phyloP scores from a whole-genome alignment of 306 rosid species.

The Malus sylvestris region DNA sequence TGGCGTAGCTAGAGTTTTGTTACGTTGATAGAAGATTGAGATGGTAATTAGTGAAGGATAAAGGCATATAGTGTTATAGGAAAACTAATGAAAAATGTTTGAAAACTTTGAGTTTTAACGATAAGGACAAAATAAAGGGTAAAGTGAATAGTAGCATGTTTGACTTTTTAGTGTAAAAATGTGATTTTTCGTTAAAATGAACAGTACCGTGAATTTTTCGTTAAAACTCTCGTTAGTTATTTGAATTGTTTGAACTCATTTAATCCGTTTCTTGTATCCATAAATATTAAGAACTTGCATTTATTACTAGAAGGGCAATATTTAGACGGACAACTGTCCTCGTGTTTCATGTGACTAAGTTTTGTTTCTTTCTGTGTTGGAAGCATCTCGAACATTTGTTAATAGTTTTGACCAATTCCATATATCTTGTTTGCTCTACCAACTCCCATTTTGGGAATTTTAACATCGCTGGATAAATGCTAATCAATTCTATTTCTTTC shows the following conservation, averaged over 20 bases:
- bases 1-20: neutral
- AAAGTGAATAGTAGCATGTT: too few relatives aligned
- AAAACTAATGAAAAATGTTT: too few relatives aligned
- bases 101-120: too few relatives aligned
- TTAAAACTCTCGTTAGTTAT: too few relatives aligned
- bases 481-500: neutral
- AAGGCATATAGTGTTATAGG: too few relatives aligned
- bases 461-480: neutral
- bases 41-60: neutral
- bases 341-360: conserved; percentile 1
- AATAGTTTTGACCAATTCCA: neutral
- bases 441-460: neutral
- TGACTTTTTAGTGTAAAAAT: too few relatives aligned
- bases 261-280: too few relatives aligned
- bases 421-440: neutral
- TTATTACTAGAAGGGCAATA: neutral
- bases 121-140: too few relatives aligned
- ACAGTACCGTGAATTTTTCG: too few relatives aligned
- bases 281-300: neutral
- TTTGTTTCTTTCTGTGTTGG: conserved; percentile 5
- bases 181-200: too few relatives aligned
- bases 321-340: neutral
- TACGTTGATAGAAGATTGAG: neutral
- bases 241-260: too few relatives aligned
- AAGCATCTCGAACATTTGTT: neutral